Evolutionary conservation across 1,284 basidiomycete species (phyloP), one percentile per base, ranked within the genome.

Genomic region (Ganoderma meredithae): DNA sequence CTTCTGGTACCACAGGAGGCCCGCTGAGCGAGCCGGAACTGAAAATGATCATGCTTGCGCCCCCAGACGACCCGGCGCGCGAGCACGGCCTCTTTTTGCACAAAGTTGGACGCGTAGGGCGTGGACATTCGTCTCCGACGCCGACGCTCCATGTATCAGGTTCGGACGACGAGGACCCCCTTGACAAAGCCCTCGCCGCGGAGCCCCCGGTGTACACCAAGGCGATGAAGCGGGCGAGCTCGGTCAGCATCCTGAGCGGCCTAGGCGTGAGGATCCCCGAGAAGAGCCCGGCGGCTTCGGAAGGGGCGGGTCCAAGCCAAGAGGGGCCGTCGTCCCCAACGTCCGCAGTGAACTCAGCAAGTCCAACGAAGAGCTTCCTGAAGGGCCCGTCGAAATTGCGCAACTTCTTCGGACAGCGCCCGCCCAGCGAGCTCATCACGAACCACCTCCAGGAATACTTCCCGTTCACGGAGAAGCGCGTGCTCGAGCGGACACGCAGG

Each of bases 371-470:
- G 70, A 74, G 70, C 65, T 60, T 41, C 22, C 58, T 76, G 66
- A 89, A 88, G 74, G 83, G 83, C 8, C 88, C 89, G 7, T 87
- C 86, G 40, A 94, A 92, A 79, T 83, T 98, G 70, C 95, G 96
- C 80, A 97, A 97, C 85, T 99, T 99, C 85, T 97, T 98, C 75
- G 98, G 97, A 12, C 97, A 99, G 77, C 93, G 98, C 58, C 98
- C 98, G 0, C 96, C 98, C 0, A 95, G 93, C 78, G 97, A 99
- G 79, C 88, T 99, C 73, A 99, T 99, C 81, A 95, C 96, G 40
- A 97, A 88, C n/a, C 96, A 99, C 78, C 81, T 99, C 55, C 91
- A 94, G 25, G 97, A 98, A 69, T 99, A 95, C 83, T 99, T 99
- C 88, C 98, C 97, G 1, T 88, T 89, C 69, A 93, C 95, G 1